Evolutionary conservation across 1,284 basidiomycete species (phyloP), one percentile per base, ranked within the genome.

Genomic region (Schizophyllum amplum): DNA sequence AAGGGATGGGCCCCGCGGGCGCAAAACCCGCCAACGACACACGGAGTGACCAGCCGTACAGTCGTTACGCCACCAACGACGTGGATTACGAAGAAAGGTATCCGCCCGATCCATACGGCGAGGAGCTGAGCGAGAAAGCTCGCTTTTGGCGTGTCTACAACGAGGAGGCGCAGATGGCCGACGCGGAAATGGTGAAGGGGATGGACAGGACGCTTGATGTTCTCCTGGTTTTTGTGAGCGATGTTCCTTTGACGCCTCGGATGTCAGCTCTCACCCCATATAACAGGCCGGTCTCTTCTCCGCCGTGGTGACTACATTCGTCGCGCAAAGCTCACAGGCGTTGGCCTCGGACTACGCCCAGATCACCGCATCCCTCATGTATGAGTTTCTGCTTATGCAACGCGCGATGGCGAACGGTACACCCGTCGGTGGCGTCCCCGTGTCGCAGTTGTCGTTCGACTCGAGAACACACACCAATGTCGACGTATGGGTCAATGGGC

Each of bases 281-380:
- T 2, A 42, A 13, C n/a, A 53, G 33, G 56, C 59, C 5, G 58
- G 60, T 33, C 60, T 64, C 9, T 64, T 62, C 47, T 62, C 61
- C 6, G 58, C 56, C 15, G 57, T 64, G 4, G 53, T 62, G 5
- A 60, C 63, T 4, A 56, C 61, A 5, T 62, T 64, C 46, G 58
- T 61, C 11, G 58, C 56, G 4, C 53, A 64, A 54, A 57, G 55
- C 4, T 59, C 58, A 17, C 58, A 60, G 47, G 11, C 22, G 4
- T 53, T 64, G 9, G 51, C 54, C 15, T 27, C 27, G 15, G 55
- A 62, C 47, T 48, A 57, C 46, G 42, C 11, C 6, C n/a, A 53
- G 17, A 50, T 59, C 4, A 47, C 52, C 2, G 50, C 54, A 9
- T 55, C 56, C 1, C 47, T 63, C 1, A 47, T 62, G 6, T 24